Percentiles rank a stretch among this genome's conserved stretches.
These are phyloP conservation scores for Acanthamoeba comandoni DNA, from an alignment of 208 protist genomes.

Conservation along the genomic window DNA sequence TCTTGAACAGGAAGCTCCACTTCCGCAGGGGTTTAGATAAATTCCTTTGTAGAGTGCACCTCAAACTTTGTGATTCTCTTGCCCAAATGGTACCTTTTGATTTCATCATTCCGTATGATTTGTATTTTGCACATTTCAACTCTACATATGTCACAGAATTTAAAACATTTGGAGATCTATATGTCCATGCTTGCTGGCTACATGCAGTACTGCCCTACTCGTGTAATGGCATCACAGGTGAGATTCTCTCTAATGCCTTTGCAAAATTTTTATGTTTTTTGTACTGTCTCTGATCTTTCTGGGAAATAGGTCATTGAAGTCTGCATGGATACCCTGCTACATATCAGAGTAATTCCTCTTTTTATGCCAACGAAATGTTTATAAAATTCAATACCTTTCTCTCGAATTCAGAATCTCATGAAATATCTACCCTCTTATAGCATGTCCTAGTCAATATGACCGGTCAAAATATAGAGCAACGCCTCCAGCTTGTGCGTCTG, in stretches of 20 bases:
- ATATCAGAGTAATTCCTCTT: not conserved
- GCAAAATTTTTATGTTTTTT: no score
- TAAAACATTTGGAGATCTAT: constrained; percentile 49
- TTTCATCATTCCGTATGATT: not conserved
- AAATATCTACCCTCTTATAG: no score
- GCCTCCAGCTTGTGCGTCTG: constrained; percentile 16
- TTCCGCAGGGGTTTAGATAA: constrained; percentile 60
- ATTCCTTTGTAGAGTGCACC: constrained; percentile 63
- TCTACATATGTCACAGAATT: not conserved
- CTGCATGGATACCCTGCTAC: constrained; percentile 57
- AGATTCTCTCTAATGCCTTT: no score
- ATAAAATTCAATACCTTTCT: no score
- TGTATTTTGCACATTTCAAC: no score
- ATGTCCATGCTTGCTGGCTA: constrained; percentile 62
- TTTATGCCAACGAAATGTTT: no score
- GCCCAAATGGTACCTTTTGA: not conserved
- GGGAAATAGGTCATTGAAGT: constrained; percentile 35
- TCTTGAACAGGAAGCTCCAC: not conserved
- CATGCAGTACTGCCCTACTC: constrained; percentile 50
- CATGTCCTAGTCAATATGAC: no score
- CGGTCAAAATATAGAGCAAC: not conserved
- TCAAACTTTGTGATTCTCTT: constrained; percentile 23
- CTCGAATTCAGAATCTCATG: no score
- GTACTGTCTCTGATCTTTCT: no score
- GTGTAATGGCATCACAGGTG: constrained; percentile 68